Base-by-base conservation (phyloP, 371 early-diverging fungal genomes). In the Gilbertella persicaria region DNA sequence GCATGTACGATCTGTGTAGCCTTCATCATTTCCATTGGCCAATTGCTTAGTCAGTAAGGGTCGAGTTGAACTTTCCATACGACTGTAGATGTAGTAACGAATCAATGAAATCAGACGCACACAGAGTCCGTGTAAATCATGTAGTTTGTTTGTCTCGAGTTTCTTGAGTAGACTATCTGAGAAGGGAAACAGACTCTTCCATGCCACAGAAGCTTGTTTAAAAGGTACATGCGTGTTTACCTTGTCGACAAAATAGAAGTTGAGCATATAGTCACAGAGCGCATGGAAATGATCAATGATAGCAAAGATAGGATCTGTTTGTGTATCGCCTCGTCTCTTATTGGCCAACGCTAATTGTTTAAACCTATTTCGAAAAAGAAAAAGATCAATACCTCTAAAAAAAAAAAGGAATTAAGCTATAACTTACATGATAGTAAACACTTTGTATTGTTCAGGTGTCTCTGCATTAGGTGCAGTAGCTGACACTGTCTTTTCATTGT, bases 271-370 rank as follows among this genome's bases (percentile, higher is more conserved):
- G 36, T 74, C 71, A n/a, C 66, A 55, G 8, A 74, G 35, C 0
- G 69, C 64, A 10, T 68, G 69, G 6, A 74, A 54, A 28, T 74
- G 75, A 24, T 74, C 69, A 24, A 74, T 28, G 14, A 69, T 26
- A 8, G 52, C 53, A 25, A 66, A 62, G 9, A 74, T 8, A 4
- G 58, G 14, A 14, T 52, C 53, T 2, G 21, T 45, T 26, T 58
- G 51, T 5, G n/a, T 29, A 45, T 74, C 74, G 4, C 69, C 75
- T 40, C 71, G 63, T 46, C 58, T 53, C 26, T 74, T 74, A n/a
- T 74, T 56, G 0, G 66, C 62, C 26, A 55, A 55, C 0, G 75
- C 75, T 13, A 74, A 38, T 29, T 64, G 60, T 14, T 41, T 54
- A 33, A 74, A 74, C 71, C 69, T 73, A 30, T 29, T 24, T n/a